Conservation (phyloP, 2,329 filamentous ascomycete genomes). For the Penicillium sp. region DNA sequence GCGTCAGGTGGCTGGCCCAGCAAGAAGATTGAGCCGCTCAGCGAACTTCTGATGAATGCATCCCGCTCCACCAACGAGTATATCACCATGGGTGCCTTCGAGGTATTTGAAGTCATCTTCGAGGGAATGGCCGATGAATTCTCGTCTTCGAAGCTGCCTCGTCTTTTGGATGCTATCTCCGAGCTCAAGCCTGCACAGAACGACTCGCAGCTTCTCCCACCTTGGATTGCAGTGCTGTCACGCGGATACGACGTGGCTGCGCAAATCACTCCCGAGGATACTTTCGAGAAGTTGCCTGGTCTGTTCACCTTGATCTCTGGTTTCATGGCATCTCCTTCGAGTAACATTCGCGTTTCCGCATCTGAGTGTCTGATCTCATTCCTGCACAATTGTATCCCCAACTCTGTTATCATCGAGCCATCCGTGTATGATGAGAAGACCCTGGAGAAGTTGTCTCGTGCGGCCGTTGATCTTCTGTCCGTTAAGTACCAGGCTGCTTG, state of each 20-base stretch:
- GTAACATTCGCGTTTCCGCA: constrained; percentile 91
- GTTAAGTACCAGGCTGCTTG: constrained; percentile 93
- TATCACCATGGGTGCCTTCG: constrained; percentile 93
- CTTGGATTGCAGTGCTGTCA: constrained; percentile 95
- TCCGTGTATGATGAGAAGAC: constrained; percentile 91
- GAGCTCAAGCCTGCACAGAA: constrained; percentile 89
- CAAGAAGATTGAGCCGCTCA: constrained; percentile 89
- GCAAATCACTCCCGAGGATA: constrained; percentile 83
- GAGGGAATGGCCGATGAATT: constrained; percentile 84
- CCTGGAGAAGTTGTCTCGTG: constrained; percentile 72
- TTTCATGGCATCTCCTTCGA: constrained; percentile 82
- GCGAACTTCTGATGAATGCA: constrained; percentile 83
- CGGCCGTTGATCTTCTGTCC: constrained; percentile 71
- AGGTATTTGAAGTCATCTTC: constrained; percentile 97
- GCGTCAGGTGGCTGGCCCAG: constrained; percentile 94
- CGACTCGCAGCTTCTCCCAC: constrained; percentile 89
- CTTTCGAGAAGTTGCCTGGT: constrained; percentile 83
- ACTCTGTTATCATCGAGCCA: constrained; percentile 78
- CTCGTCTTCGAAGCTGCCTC: constrained; percentile 83
- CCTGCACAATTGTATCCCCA: constrained; percentile 82
- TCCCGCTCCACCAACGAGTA: constrained; percentile 90
- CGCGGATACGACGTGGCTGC: constrained; percentile 91
- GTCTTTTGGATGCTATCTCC: constrained; percentile 84
- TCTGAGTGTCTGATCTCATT: constrained; percentile 95
- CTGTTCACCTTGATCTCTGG: constrained; percentile 76